These are phyloP conservation scores for Cercospora citrullina DNA, from an alignment of 2,329 filamentous ascomycete genomes.

Conservation along the genomic window DNA sequence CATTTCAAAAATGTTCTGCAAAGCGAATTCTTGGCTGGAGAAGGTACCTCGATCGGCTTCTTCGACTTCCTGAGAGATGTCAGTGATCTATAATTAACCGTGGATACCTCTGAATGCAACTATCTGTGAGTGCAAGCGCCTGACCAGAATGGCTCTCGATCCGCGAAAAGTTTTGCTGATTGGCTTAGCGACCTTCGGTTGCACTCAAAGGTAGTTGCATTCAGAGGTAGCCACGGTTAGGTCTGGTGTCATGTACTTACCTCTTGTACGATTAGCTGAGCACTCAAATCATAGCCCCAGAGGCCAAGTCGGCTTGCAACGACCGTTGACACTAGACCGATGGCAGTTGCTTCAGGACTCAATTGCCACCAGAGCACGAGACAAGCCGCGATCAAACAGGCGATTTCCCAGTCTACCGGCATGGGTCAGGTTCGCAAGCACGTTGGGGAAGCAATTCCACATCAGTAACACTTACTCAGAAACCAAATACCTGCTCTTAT, in stretches of 20 bases:
- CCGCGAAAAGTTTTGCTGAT: too few relatives aligned
- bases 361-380: slow-evolving; percentile 36
- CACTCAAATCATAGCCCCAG: slow-evolving; percentile 52
- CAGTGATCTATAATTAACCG: neutral
- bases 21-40: slow-evolving; percentile 65
- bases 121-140: too few relatives aligned
- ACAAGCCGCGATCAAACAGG: slow-evolving; percentile 50
- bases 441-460: neutral
- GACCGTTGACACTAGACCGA: slow-evolving; percentile 42
- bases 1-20: slow-evolving; percentile 67
- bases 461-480: slow-evolving; percentile 41
- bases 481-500: slow-evolving; percentile 72
- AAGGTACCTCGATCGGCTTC: slow-evolving; percentile 61
- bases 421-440: neutral
- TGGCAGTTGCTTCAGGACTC: slow-evolving; percentile 20
- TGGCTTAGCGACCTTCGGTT: too few relatives aligned
- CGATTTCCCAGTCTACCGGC: slow-evolving; percentile 58
- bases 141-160: too few relatives aligned
- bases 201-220: too few relatives aligned
- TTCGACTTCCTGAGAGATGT: slow-evolving; percentile 38
- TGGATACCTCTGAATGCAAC: too few relatives aligned
- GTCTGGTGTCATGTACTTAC: slow-evolving; percentile 23
- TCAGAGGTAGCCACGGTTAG: neutral
- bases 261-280: slow-evolving; percentile 51
- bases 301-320: slow-evolving; percentile 47